Conservation (phyloP, 352 stramenopile genomes). For the Globisporangium nodosum region DNA sequence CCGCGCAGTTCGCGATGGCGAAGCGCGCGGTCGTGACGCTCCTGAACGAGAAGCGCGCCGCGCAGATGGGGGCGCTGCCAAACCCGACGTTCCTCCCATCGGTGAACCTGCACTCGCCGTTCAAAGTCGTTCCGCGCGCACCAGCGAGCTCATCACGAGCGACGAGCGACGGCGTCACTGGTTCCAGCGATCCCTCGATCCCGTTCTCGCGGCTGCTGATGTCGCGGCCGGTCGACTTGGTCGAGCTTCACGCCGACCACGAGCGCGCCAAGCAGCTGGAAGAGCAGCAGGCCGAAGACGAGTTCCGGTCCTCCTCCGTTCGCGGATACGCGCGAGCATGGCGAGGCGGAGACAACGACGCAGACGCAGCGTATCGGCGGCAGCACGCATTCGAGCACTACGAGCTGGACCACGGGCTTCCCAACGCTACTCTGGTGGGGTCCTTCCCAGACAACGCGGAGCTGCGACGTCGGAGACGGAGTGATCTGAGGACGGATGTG, state of each 20-base stretch:
- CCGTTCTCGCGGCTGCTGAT: constrained; percentile 25
- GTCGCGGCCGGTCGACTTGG: constrained; percentile 20
- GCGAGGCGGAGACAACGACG: background rate
- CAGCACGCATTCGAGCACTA: constrained; percentile 43
- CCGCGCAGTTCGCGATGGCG: constrained; percentile 28
- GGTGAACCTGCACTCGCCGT: constrained; percentile 16
- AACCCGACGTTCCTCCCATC: constrained; percentile 21
- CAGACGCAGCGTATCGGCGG: constrained; percentile 21
- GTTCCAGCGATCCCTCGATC: constrained; percentile 11
- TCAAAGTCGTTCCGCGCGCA: constrained; percentile 5
- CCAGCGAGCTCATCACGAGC: background rate
- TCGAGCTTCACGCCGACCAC: constrained; percentile 10
- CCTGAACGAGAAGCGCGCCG: constrained; percentile 44
- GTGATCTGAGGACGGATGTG: no score
- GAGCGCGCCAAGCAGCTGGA: background rate
- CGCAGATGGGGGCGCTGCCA: constrained; percentile 13
- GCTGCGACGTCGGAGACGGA: background rate
- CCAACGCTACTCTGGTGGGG: constrained; percentile 20
- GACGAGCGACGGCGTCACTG: background rate
- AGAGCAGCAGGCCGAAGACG: background rate
- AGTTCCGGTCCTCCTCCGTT: background rate
- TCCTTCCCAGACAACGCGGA: constrained; percentile 35
- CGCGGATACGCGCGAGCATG: background rate
- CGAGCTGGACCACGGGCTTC: constrained; percentile 17
- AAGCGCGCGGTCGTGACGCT: constrained; percentile 31